phyloP scores from a whole-genome alignment of 2,329 filamentous ascomycete species.

The Apiospora saccharicola region DNA sequence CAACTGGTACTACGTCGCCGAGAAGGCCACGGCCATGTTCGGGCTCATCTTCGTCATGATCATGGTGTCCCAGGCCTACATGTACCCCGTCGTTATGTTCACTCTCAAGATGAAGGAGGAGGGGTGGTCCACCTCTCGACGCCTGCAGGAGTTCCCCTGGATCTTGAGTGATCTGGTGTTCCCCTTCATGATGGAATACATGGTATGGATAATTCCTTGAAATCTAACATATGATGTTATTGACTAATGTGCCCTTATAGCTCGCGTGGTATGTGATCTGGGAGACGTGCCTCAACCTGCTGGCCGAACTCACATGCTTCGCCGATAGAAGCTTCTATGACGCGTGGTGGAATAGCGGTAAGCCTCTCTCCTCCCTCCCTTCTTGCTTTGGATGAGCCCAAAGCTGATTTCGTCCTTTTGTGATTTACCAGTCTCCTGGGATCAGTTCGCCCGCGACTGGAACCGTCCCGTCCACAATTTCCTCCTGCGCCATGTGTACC shows the following conservation, averaged over 20 bases:
- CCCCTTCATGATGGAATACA: constrained; percentile 80
- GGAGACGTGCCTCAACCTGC: constrained; percentile 76
- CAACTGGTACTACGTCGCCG: constrained; percentile 77
- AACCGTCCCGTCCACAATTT: constrained; percentile 82
- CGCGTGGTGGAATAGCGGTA: constrained; percentile 69
- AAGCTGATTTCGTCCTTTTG: neutral
- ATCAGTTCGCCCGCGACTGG: constrained; percentile 83
- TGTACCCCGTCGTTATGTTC: constrained; percentile 76
- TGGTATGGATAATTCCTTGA: constrained; percentile 48
- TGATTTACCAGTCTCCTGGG: constrained; percentile 62
- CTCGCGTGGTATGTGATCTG: constrained; percentile 84
- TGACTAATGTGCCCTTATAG: constrained; percentile 38
- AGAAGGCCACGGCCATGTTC: constrained; percentile 74
- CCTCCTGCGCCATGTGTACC: constrained; percentile 79
- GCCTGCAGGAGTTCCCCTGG: constrained; percentile 75
- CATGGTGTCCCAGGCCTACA: constrained; percentile 77
- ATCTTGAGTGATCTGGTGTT: constrained; percentile 79
- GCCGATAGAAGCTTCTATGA: constrained; percentile 78
- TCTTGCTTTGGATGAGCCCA: neutral
- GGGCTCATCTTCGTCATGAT: constrained; percentile 82
- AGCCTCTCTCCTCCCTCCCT: constrained; percentile 25
- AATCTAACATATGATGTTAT: neutral
- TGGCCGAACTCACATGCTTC: constrained; percentile 79
- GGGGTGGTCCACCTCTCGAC: constrained; percentile 64
- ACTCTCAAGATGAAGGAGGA: constrained; percentile 72